A percentile compares a stretch with the other conserved stretches of the same genome.
phyloP scores from a whole-genome alignment of 129 eudicot species.

The Silybum marianum region DNA sequence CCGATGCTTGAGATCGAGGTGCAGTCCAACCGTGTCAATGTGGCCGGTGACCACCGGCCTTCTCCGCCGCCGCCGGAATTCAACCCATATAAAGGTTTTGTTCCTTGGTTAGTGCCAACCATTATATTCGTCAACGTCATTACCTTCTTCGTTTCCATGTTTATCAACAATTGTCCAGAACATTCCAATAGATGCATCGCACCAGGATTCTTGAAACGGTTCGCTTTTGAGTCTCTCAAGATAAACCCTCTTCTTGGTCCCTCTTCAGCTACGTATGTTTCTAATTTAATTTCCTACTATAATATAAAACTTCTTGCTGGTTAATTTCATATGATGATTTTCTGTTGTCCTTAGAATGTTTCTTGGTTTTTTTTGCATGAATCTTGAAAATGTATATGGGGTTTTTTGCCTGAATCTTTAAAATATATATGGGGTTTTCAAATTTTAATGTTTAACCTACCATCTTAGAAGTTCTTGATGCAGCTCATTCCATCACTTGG shows the following conservation, averaged over 20 bases:
- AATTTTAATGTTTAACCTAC: background rate
- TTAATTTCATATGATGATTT: background rate
- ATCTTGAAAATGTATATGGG: background rate
- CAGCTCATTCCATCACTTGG: too few relatives aligned
- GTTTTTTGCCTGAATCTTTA: background rate
- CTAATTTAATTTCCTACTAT: background rate
- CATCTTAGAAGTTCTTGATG: too few relatives aligned
- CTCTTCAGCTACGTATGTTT: constrained; percentile 57
- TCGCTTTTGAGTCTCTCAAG: constrained; percentile 53
- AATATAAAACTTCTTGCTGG: too few relatives aligned
- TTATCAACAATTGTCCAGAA: constrained; percentile 63
- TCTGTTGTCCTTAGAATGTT: background rate
- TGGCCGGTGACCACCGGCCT: background rate
- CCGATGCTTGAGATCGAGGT: constrained; percentile 49
- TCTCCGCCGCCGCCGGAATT: constrained; percentile 26
- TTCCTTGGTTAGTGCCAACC: constrained; percentile 67
- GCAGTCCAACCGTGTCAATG: constrained; percentile 34
- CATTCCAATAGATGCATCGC: constrained; percentile 50
- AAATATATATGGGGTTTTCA: background rate
- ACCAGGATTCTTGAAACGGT: constrained; percentile 40
- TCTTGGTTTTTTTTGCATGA: background rate
- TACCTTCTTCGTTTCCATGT: constrained; percentile 52
- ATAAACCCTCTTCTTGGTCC: constrained; percentile 90
- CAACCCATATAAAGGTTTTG: constrained; percentile 50
- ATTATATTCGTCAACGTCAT: constrained; percentile 44